Base-by-base conservation (phyloP, 192 early-diverging fungal species). In the Coemansia sp. region DNA sequence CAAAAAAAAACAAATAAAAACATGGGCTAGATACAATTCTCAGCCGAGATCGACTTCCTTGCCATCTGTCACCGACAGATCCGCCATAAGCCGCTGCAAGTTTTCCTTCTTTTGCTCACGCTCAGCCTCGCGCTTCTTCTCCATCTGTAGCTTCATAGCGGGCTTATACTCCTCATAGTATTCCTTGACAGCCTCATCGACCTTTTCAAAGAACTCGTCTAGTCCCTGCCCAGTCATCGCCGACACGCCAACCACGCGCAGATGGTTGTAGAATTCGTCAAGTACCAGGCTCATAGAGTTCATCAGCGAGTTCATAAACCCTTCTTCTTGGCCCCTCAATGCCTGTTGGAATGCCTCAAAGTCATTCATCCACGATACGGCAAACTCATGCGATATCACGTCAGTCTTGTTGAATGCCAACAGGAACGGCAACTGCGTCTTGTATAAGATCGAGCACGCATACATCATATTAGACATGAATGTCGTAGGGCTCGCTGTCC, bases 391-490 rank as follows among this genome's bases (percentile, higher is more conserved):
- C 18, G 89, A 87, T 40, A 93, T 92, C 15, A 99, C 94, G 77
- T 99, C 95, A 3, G 91, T 93, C 76, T 99, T 99, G 87, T 96
- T 97, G 84, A 99, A 99, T 4, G 93, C 93, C 46, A 99, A 83
- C 38, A 99, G 86, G 68, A 99, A 98, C 24, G 97, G 97, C 31
- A 99, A 82, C 76, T 94, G 93, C 38, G 97, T 99, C 75, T 97
- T 97, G 89, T 99, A 99, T 41, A 99, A 88, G 76, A 99, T 99
- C 44, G 86, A 91, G 79, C 94, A 95, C 34, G 97, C 97, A 79
- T 99, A 99, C 64, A 99, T 86, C 96, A 99, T 97, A 84, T 99
- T 99, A 71, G 92, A 92, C 95, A 99, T 97, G 78, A 99, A 99
- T 2, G 97, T 99, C 15, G 93, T 93, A 8, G 97, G 97, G 50